These are phyloP conservation scores for Fraxinus dipetala DNA, from an alignment of 305 asterid species.

Conservation along the genomic window DNA sequence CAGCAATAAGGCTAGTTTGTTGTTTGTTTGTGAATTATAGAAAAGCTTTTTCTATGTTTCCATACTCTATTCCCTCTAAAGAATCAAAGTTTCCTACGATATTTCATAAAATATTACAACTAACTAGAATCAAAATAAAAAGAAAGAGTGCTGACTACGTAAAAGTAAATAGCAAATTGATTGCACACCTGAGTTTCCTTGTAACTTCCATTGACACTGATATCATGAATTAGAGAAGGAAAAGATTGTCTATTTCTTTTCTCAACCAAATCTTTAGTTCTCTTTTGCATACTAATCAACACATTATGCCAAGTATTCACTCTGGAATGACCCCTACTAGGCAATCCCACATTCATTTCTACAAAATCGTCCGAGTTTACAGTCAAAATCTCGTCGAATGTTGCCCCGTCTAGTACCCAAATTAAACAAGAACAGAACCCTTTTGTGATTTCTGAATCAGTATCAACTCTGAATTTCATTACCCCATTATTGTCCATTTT, in stretches of 20 bases:
- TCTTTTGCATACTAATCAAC: constrained; percentile 65
- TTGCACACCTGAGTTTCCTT: constrained; percentile 33
- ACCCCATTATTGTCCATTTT: constrained; percentile 48
- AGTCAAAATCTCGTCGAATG: constrained; percentile 50
- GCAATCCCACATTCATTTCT: constrained; percentile 72
- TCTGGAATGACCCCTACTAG: constrained; percentile 60
- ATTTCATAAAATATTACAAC: background rate
- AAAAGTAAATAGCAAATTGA: background rate
- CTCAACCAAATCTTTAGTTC: constrained; percentile 50
- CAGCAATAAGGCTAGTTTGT: background rate
- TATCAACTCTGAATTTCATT: constrained; percentile 55
- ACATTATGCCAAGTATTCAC: constrained; percentile 84
- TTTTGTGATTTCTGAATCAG: constrained; percentile 78
- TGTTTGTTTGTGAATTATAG: background rate
- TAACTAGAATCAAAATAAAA: background rate
- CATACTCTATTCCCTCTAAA: background rate
- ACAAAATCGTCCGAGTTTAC: constrained; percentile 58
- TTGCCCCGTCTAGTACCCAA: constrained; percentile 68
- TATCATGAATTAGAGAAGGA: constrained; percentile 24
- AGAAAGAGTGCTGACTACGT: background rate
- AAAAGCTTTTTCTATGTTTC: background rate
- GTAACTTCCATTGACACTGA: constrained; percentile 29
- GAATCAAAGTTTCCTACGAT: constrained; percentile 16
- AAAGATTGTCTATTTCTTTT: constrained; percentile 21
- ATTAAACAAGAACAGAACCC: constrained; percentile 74